Conservation (phyloP, 495 filamentous ascomycete species). For the Gamarada debralockiae region DNA sequence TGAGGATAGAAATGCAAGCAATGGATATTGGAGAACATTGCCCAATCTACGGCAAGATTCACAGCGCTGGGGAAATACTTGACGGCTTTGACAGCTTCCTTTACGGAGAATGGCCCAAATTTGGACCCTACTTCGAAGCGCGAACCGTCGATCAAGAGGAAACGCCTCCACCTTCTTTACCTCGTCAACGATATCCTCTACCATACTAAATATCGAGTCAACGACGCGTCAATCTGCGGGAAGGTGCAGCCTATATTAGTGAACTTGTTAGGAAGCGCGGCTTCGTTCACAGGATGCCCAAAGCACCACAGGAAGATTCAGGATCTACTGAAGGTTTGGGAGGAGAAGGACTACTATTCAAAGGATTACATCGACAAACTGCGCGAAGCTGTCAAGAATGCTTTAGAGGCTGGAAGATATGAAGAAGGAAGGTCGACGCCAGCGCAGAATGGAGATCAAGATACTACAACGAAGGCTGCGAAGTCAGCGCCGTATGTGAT, state of each 20-base stretch:
- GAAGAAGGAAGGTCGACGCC: constrained; percentile 5
- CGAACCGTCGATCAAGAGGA: constrained; percentile 59
- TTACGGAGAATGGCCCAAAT: constrained; percentile 27
- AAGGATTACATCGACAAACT: constrained; percentile 55
- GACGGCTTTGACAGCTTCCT: constrained; percentile 60
- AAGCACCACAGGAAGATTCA: constrained; percentile 65
- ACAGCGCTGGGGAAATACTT: constrained; percentile 73
- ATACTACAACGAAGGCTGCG: constrained; percentile 27
- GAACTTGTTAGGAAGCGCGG: constrained; percentile 57
- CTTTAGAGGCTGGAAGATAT: constrained; percentile 28
- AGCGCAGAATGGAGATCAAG: constrained; percentile 6
- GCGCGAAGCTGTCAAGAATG: constrained; percentile 50
- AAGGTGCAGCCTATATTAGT: constrained; percentile 59
- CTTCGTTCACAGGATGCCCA: constrained; percentile 57
- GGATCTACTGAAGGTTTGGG: constrained; percentile 71
- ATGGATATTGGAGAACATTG: constrained; percentile 73
- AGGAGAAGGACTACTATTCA: constrained; percentile 63
- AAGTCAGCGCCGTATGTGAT: constrained; percentile 63
- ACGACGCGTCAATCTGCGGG: constrained; percentile 50
- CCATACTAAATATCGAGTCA: constrained; percentile 62
- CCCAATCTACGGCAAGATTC: constrained; percentile 62
- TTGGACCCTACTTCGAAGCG: constrained; percentile 22
- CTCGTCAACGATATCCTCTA: constrained; percentile 80
- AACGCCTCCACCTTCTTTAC: constrained; percentile 76
- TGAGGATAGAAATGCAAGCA: constrained; percentile 75